These are phyloP conservation scores for Calonectria crousiana DNA, from an alignment of 2,329 filamentous ascomycete genomes.

Conservation along the genomic window DNA sequence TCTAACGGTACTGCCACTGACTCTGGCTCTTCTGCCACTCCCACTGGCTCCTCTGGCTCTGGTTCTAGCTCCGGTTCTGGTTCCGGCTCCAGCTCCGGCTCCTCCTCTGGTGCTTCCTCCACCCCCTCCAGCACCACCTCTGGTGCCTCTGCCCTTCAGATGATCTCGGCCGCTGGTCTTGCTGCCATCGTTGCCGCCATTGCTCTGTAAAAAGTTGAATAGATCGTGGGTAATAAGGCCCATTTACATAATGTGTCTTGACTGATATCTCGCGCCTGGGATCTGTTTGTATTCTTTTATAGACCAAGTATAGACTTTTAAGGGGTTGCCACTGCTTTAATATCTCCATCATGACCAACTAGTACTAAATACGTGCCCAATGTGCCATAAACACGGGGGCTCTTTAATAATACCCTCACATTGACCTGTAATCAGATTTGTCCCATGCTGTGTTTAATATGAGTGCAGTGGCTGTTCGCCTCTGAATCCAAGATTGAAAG, in stretches of 20 bases:
- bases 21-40: conserved; percentile 16
- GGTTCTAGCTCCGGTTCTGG: conserved; percentile 16
- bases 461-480: neutral
- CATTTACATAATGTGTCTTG: conserved; percentile 41
- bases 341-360: conserved; percentile 9
- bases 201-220: conserved; percentile 42
- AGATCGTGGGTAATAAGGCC: conserved; percentile 40
- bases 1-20: conserved; percentile 24
- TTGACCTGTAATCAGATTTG: neutral
- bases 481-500: neutral
- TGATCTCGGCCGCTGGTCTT: conserved; percentile 33
- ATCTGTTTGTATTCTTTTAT: conserved; percentile 46
- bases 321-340: conserved; percentile 36
- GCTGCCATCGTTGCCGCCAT: conserved; percentile 38
- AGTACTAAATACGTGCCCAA: neutral
- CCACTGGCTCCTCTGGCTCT: conserved; percentile 18
- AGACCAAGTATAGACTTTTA: conserved; percentile 45
- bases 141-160: conserved; percentile 34
- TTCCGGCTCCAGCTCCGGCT: conserved; percentile 18
- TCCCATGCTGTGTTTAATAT: neutral
- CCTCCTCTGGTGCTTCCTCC: conserved; percentile 14
- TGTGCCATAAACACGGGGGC: neutral
- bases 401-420: neutral
- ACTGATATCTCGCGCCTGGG: conserved; percentile 38
- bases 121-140: conserved; percentile 31